A percentile compares a stretch with the other conserved stretches of the same genome.
These are phyloP conservation scores for Lactifluus piperatus DNA, from an alignment of 768 basidiomycete genomes.

Conservation along the genomic window DNA sequence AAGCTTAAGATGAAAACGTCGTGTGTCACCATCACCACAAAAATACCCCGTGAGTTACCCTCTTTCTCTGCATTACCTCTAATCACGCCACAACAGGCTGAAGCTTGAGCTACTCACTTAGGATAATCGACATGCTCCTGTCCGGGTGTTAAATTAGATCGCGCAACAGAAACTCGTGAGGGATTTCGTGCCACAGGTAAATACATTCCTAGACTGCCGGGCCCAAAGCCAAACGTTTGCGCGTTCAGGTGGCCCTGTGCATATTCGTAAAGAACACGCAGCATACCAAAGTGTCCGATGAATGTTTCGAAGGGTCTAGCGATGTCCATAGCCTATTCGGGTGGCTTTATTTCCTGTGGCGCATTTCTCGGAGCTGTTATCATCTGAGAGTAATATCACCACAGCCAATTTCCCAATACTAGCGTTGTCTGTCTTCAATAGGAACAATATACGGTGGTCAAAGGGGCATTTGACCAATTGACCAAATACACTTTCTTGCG, in stretches of 20 bases:
- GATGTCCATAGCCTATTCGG: conserved; percentile 55
- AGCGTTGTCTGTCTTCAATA: background rate
- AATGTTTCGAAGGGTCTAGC: conserved; percentile 56
- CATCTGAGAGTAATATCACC: conserved; percentile 61
- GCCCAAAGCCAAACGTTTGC: conserved; percentile 53
- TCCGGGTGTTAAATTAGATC: too few species aligned
- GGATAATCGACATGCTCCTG: conserved; percentile 83
- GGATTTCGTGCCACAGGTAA: conserved; percentile 55
- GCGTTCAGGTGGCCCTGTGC: too few species aligned
- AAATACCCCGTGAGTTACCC: too few species aligned
- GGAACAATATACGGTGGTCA: too few species aligned
- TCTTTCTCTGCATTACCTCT: conserved; percentile 47
- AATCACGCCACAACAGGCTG: background rate
- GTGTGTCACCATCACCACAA: too few species aligned
- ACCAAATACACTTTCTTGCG: too few species aligned
- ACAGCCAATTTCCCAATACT: conserved; percentile 54
- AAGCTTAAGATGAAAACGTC: conserved; percentile 59
- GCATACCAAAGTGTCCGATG: conserved; percentile 49
- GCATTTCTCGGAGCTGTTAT: background rate
- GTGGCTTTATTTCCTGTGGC: background rate
- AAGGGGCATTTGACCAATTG: too few species aligned
- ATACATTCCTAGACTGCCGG: conserved; percentile 68
- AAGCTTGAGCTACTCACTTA: conserved; percentile 32
- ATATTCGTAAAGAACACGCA: conserved; percentile 38
- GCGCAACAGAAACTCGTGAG: too few species aligned